These are phyloP conservation scores for Leccinum longicurvipes DNA, from an alignment of 768 basidiomycete species.

Conservation along the genomic window DNA sequence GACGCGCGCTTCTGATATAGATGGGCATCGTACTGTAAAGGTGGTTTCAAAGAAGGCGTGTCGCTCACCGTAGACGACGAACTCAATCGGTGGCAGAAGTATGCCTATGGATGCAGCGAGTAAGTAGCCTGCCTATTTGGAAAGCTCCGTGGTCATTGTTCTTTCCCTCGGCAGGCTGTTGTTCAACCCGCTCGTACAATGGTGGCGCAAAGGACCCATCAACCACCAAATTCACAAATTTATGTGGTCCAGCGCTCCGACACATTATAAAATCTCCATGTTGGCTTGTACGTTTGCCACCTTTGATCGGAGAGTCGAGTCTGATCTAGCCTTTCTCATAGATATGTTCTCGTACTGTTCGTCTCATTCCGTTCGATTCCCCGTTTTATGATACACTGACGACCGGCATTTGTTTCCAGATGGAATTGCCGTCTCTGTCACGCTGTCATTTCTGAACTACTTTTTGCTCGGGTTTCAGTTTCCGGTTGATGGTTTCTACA, in stretches of 20 bases:
- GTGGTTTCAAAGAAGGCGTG: constrained; percentile 90
- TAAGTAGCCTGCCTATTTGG: constrained; percentile 36
- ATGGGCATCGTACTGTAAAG: constrained; percentile 80
- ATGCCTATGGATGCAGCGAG: constrained; percentile 62
- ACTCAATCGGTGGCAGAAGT: constrained; percentile 91
- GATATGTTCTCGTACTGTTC: constrained; percentile 54
- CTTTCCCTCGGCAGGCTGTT: constrained; percentile 53
- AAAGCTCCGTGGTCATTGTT: neutral
- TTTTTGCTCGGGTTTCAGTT: constrained; percentile 70
- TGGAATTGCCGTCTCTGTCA: constrained; percentile 65
- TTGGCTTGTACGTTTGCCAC: constrained; percentile 42
- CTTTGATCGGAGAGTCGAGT: neutral
- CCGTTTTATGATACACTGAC: neutral
- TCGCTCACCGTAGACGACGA: constrained; percentile 88
- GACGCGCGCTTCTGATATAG: constrained; percentile 20
- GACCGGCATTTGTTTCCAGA: constrained; percentile 11
- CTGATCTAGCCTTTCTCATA: constrained; percentile 12
- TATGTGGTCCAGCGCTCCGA: constrained; percentile 71
- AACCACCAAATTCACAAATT: constrained; percentile 76
- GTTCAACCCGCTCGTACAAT: constrained; percentile 78
- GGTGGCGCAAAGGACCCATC: constrained; percentile 80
- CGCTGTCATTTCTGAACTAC: constrained; percentile 71
- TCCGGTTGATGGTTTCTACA: constrained; percentile 71
- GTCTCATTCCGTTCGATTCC: constrained; percentile 15
- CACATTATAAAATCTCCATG: constrained; percentile 78